These are phyloP conservation scores for Beta corolliflora DNA, from an alignment of 179 eudicot genomes.

Conservation along the genomic window DNA sequence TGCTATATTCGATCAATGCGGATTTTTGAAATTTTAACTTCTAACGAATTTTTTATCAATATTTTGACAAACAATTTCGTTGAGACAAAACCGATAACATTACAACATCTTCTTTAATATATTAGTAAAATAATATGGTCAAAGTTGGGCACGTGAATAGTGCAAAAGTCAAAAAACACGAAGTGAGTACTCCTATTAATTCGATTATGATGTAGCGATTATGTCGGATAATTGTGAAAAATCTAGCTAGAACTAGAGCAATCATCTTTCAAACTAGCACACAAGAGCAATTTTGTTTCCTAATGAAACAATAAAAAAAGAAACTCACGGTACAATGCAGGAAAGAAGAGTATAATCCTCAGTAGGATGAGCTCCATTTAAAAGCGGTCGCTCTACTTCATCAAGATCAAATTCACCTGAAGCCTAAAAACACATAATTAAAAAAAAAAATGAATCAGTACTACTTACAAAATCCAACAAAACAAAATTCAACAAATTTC, in stretches of 20 bases:
- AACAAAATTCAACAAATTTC: neutral
- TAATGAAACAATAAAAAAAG: neutral
- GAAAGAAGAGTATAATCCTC: slow-evolving; percentile 60
- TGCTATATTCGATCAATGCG: too few relatives aligned
- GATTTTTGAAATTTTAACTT: too few relatives aligned
- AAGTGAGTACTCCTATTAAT: neutral
- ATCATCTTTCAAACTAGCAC: neutral
- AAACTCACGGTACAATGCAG: slow-evolving; percentile 67
- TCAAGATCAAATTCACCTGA: slow-evolving; percentile 3
- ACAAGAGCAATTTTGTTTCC: neutral
- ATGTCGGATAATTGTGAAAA: neutral
- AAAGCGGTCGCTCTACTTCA: slow-evolving; percentile 44
- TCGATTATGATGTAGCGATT: neutral
- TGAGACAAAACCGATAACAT: too few relatives aligned
- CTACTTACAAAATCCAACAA: neutral
- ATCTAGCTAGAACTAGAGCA: neutral
- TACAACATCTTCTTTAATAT: too few relatives aligned
- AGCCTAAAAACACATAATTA: neutral
- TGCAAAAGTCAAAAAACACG: too few relatives aligned
- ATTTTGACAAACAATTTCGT: too few relatives aligned
- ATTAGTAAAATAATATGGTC: too few relatives aligned
- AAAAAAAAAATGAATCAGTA: too few relatives aligned
- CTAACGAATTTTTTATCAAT: too few relatives aligned
- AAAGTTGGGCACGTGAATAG: too few relatives aligned
- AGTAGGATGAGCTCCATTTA: slow-evolving; percentile 36